A percentile compares a stretch with the other conserved stretches of the same genome.
Evolutionary conservation across 768 basidiomycete genomes (phyloP).

Genomic region (Holtermanniella nyarrowii): DNA sequence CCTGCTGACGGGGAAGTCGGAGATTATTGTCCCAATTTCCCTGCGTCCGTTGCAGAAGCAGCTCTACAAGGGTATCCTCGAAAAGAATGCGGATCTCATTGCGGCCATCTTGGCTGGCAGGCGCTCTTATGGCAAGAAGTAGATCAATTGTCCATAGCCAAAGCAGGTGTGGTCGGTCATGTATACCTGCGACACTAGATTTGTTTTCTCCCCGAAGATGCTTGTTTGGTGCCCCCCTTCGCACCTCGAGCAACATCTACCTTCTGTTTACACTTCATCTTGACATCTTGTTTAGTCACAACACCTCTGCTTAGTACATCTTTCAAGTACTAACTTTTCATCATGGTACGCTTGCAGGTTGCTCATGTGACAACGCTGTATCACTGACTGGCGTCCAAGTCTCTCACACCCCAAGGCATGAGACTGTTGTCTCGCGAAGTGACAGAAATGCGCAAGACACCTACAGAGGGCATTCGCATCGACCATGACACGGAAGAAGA

Average conservation of each 20-base stretch:
- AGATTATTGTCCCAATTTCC: slow-evolving; percentile 63
- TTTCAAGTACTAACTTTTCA: background rate
- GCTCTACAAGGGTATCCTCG: slow-evolving; percentile 74
- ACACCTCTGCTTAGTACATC: background rate
- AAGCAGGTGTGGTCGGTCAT: too few species aligned
- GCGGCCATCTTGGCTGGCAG: slow-evolving; percentile 17
- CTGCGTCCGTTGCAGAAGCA: slow-evolving; percentile 79
- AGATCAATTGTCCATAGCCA: background rate
- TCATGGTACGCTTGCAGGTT: background rate
- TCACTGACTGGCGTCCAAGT: slow-evolving; percentile 8
- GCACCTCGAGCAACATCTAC: background rate
- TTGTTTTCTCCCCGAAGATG: background rate
- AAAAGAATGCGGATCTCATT: slow-evolving; percentile 44
- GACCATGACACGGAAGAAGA: slow-evolving; percentile 70
- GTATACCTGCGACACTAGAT: too few species aligned
- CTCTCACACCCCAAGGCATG: slow-evolving; percentile 45
- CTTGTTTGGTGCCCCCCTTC: background rate
- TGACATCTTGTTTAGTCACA: background rate
- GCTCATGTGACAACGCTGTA: too few species aligned
- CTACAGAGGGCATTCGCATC: slow-evolving; percentile 86
- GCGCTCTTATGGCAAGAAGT: slow-evolving; percentile 8
- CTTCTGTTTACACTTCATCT: too few species aligned
- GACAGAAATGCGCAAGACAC: slow-evolving; percentile 63
- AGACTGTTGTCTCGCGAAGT: slow-evolving; percentile 84
- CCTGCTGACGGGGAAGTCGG: slow-evolving; percentile 20